These are phyloP conservation scores for Tuber borchii DNA, from an alignment of 495 filamentous ascomycete genomes.

Conservation along the genomic window DNA sequence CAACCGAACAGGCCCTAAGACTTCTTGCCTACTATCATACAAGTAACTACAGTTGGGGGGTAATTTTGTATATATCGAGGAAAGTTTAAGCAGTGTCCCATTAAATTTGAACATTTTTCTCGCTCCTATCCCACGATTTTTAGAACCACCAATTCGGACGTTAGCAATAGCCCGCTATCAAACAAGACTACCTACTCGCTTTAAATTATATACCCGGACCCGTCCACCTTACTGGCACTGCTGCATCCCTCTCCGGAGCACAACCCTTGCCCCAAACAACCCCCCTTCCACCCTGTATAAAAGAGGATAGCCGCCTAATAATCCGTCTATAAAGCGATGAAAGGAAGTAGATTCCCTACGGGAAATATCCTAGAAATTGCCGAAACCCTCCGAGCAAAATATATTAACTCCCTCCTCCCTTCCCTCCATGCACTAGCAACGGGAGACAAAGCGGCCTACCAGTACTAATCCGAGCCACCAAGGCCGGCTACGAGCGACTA, in stretches of 20 bases:
- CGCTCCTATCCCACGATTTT: neutral
- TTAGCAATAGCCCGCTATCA: neutral
- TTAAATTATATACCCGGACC: neutral
- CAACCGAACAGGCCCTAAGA: too few relatives aligned
- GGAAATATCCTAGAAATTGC: slow-evolving; percentile 27
- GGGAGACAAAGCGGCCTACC: slow-evolving; percentile 22
- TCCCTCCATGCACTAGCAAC: slow-evolving; percentile 24
- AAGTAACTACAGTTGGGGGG: neutral
- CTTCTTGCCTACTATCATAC: neutral
- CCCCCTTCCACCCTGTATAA: neutral
- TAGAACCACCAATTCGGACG: neutral
- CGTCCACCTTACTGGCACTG: neutral
- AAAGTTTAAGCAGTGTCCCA: neutral
- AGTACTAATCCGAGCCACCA: slow-evolving; percentile 31
- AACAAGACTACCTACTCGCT: neutral
- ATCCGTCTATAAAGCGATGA: neutral
- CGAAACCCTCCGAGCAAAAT: slow-evolving; percentile 16
- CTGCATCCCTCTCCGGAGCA: neutral
- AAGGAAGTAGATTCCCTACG: slow-evolving; percentile 16
- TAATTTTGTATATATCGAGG: neutral
- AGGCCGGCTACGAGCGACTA: slow-evolving; percentile 20
- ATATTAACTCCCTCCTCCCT: slow-evolving; percentile 27
- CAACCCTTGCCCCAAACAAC: neutral
- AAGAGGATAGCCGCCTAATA: neutral
- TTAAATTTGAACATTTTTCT: neutral